Evolutionary conservation across 2,329 filamentous ascomycete species (phyloP).

Genomic region (Penicillium brevicompactum): DNA sequence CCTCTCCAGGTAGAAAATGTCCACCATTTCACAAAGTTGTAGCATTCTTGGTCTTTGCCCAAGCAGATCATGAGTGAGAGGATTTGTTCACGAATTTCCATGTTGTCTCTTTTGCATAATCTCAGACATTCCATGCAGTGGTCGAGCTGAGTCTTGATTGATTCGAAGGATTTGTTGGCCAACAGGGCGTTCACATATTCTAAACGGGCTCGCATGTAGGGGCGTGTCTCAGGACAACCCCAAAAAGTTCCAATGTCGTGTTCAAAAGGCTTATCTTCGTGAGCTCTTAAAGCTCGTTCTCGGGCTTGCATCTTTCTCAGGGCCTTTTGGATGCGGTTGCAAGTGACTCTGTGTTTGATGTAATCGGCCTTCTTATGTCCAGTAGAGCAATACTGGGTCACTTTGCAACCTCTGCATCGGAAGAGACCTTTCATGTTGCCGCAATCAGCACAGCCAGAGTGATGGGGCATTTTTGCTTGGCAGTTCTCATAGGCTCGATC

Average conservation of each 20-base stretch:
- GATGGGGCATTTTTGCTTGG: not conserved
- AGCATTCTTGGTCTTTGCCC: conserved; percentile 54
- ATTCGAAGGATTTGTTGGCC: conserved; percentile 34
- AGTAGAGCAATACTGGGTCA: conserved; percentile 49
- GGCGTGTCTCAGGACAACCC: conserved; percentile 43
- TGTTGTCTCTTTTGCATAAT: conserved; percentile 49
- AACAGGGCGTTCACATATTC: conserved; percentile 36
- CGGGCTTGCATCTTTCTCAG: conserved; percentile 30
- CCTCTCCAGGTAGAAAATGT: conserved; percentile 5
- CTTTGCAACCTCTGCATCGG: conserved; percentile 47
- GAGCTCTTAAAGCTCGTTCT: conserved; percentile 42
- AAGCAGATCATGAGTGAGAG: conserved; percentile 51
- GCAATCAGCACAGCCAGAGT: conserved; percentile 28
- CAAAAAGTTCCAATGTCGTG: conserved; percentile 47
- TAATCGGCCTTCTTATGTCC: conserved; percentile 48
- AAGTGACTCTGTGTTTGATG: conserved; percentile 38
- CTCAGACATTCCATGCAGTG: conserved; percentile 50
- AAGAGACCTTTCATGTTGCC: conserved; percentile 14
- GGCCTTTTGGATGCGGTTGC: conserved; percentile 23
- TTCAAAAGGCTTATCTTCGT: conserved; percentile 42
- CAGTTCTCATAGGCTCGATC: not conserved
- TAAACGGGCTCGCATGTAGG: conserved; percentile 48
- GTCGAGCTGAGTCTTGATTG: conserved; percentile 42
- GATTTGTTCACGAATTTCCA: conserved; percentile 46
- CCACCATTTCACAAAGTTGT: conserved; percentile 55